Evolutionary conservation across 2,329 filamentous ascomycete genomes (phyloP), one percentile per base, ranked within the genome.

Genomic region (Talaromyces sp.): DNA sequence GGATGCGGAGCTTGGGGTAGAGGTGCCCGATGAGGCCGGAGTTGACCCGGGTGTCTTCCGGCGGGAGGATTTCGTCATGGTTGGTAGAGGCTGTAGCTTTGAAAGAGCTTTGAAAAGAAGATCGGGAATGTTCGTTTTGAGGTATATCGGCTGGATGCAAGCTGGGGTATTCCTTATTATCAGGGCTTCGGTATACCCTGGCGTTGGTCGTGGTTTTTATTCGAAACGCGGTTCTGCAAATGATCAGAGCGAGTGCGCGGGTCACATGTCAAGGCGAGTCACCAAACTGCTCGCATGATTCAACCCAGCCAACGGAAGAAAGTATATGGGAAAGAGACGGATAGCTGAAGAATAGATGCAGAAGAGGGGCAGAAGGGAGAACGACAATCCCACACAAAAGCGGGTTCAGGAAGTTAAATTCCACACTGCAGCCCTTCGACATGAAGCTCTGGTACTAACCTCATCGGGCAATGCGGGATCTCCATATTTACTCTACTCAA

Each of bases 41-140:
- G 61, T 62, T 24, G 64, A 60, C 14, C 54, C 50, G 27, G 66
- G 54, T 29, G 61, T 62, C 49, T 68, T 71, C 29, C 58, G 59
- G 52, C 71, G 72, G 39, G 69, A 62, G 27, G 70, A 63, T 59
- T 73, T 75, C 16, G 69, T 63, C 72, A 74, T 73, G n/a, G 35
- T 62, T n/a, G 52, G 10, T 20, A 13, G 17, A 35, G 4, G n/a
- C n/a, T 52, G 7, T 35, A 32, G 20, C 6, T n/a, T 47, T 20
- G 16, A 27, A 7, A 17, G 13, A 30, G 24, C 32, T 33, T 17
- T 13, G 33, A 32, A 36, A 27, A 27, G 9, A 27, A 9, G 24
- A 9, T 9, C 4, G 9, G 24, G 9, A 27, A 9, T 27, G 9
- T 9, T 36, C 22, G 30, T 37, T 10, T 13, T 47, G 20, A 11